Percentiles rank a stretch among this genome's conserved stretches.
phyloP scores from a whole-genome alignment of 1,284 basidiomycete genomes.

The Malassezia slooffiae region DNA sequence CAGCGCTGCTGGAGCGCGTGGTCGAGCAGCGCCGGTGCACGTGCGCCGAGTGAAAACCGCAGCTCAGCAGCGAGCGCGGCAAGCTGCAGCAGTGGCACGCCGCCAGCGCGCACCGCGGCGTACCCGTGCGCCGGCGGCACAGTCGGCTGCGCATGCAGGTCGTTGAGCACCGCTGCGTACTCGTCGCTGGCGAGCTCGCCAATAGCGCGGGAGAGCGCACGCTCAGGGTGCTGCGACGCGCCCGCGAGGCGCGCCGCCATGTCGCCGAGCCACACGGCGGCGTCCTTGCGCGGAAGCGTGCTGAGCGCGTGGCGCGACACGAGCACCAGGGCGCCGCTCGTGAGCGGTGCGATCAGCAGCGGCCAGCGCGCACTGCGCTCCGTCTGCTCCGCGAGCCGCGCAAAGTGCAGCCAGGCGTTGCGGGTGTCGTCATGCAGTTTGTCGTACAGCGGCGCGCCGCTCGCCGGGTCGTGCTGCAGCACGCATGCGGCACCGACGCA shows the following conservation, averaged over 20 bases:
- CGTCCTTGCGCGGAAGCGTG: background rate
- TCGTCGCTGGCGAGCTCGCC: constrained; percentile 12
- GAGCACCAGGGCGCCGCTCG: constrained; percentile 16
- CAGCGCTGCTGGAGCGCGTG: too few relatives aligned
- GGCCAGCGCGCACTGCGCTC: constrained; percentile 36
- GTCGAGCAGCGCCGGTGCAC: background rate
- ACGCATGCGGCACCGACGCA: constrained; percentile 19
- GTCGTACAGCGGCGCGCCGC: constrained; percentile 22
- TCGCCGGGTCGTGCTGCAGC: constrained; percentile 22
- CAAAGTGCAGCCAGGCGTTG: constrained; percentile 36
- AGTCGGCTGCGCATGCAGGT: background rate
- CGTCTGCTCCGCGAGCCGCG: constrained; percentile 31
- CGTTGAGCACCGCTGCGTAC: constrained; percentile 2
- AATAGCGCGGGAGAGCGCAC: constrained; percentile 2
- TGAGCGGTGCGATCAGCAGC: constrained; percentile 14
- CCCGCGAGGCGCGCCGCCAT: constrained; percentile 6
- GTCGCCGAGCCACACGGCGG: constrained; percentile 8
- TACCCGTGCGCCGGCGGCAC: background rate
- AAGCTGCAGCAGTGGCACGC: constrained; percentile 1
- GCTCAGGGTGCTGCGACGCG: constrained; percentile 10
- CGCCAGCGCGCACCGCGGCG: constrained; percentile 1
- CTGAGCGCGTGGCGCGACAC: constrained; percentile 23
- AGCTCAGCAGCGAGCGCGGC: constrained; percentile 5
- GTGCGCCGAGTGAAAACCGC: background rate
- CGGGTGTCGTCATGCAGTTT: constrained; percentile 19